A percentile compares a stretch with the other conserved stretches of the same genome.
These are phyloP conservation scores for Nemophila menziesii DNA, from an alignment of 257 asterid genomes.

Conservation along the genomic window DNA sequence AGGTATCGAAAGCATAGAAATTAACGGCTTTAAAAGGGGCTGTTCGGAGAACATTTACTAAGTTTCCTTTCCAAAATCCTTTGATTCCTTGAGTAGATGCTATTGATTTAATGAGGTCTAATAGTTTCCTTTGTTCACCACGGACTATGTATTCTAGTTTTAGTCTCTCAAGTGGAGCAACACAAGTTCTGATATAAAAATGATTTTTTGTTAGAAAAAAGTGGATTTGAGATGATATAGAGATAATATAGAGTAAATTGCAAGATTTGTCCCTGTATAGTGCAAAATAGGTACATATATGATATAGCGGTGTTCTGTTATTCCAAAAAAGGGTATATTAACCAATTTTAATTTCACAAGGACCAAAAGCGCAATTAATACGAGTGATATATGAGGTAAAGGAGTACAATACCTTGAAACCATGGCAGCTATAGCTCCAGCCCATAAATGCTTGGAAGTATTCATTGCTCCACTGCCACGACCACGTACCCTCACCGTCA, in stretches of 20 bases:
- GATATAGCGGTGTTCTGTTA: too few species aligned
- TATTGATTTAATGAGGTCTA: constrained; percentile 53
- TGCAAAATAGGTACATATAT: not conserved
- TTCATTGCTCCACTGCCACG: constrained; percentile 56
- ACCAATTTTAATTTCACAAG: too few species aligned
- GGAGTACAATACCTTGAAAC: constrained; percentile 49
- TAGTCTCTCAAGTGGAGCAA: constrained; percentile 96
- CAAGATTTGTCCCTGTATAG: too few species aligned
- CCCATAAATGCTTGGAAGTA: constrained; percentile 90
- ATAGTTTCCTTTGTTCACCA: constrained; percentile 61
- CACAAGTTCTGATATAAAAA: constrained; percentile 59
- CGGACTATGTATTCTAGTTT: constrained; percentile 91
- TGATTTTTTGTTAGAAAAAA: constrained; percentile 10
- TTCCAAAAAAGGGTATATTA: too few species aligned
- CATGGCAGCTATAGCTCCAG: constrained; percentile 95
- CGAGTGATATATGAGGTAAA: too few species aligned
- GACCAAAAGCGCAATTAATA: too few species aligned
- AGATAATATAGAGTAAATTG: not conserved
- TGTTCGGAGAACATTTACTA: constrained; percentile 84
- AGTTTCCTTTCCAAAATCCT: constrained; percentile 98
- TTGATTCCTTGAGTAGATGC: constrained; percentile 84
- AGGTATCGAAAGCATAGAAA: constrained; percentile 80
- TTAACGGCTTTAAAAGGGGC: constrained; percentile 98
- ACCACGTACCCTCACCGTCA: constrained; percentile 12
- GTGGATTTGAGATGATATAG: not conserved